Conservation (phyloP, 164 flowering plant species). For the Santalum album region DNA sequence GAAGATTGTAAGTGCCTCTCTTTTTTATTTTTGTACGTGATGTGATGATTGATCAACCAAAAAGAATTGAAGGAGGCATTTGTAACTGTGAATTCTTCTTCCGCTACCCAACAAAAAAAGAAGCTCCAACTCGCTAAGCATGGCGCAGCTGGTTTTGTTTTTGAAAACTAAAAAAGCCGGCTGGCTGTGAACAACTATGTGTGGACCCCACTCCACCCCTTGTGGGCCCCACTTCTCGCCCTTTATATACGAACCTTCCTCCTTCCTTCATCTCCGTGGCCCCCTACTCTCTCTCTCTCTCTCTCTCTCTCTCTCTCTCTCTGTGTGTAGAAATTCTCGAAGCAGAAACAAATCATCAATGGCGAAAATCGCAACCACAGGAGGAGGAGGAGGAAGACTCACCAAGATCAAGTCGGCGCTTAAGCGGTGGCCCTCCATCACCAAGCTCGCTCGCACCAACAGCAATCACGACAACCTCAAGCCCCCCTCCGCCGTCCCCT, state of each 20-base stretch:
- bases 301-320: not conserved
- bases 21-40: too few species aligned
- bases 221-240: not conserved
- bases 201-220: not conserved
- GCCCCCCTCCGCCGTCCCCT: not conserved
- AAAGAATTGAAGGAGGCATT: too few species aligned
- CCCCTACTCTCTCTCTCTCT: not conserved
- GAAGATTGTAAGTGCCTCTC: too few species aligned
- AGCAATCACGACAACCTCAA: conserved; percentile 2
- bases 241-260: conserved; percentile 5
- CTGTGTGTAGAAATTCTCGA: too few species aligned
- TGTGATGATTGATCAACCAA: too few species aligned
- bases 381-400: conserved; percentile 20
- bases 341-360: too few species aligned
- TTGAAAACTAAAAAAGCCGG: not conserved
- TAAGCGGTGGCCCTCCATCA: conserved; percentile 31
- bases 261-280: not conserved
- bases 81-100: too few species aligned
- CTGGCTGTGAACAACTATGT: not conserved
- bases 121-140: too few species aligned
- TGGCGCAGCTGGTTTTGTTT: not conserved
- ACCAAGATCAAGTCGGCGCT: conserved; percentile 33
- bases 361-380: conserved; percentile 18
- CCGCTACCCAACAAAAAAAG: too few species aligned
- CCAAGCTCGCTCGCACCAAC: conserved; percentile 15